These are phyloP conservation scores for Auricularia cornea DNA, from an alignment of 768 basidiomycete genomes.

Conservation along the genomic window DNA sequence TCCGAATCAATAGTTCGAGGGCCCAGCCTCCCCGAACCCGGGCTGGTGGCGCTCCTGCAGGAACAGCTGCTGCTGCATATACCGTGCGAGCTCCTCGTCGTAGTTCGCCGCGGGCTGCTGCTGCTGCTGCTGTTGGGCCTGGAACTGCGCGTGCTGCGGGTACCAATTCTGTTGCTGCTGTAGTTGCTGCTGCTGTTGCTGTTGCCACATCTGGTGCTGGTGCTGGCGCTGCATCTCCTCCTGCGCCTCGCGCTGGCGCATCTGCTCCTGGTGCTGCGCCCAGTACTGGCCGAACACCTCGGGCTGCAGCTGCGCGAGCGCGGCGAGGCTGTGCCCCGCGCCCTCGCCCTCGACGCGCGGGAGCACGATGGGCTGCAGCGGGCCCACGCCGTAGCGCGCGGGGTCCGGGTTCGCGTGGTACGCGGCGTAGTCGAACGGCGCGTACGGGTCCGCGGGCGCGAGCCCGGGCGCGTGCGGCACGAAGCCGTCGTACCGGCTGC, in stretches of 20 bases:
- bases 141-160: not conserved
- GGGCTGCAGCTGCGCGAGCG: not conserved
- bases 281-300: not conserved
- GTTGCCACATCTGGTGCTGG: not conserved
- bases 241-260: not conserved
- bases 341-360: not conserved
- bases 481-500: not conserved
- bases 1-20: not conserved
- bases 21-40: not conserved
- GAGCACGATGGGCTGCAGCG: not conserved
- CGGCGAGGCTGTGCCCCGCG: not conserved
- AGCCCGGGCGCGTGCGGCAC: not conserved
- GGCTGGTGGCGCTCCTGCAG: not conserved
- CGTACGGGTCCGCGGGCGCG: not conserved
- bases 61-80: not conserved
- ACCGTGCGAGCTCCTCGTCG: not conserved
- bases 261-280: not conserved
- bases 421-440: not conserved
- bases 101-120: not conserved
- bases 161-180: not conserved
- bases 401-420: not conserved
- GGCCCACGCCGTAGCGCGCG: not conserved
- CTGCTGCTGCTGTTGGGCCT: not conserved
- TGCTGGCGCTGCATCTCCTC: not conserved
- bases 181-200: not conserved